Base-by-base conservation (phyloP, 257 asterid genomes). In the Voacanga thouarsii region DNA sequence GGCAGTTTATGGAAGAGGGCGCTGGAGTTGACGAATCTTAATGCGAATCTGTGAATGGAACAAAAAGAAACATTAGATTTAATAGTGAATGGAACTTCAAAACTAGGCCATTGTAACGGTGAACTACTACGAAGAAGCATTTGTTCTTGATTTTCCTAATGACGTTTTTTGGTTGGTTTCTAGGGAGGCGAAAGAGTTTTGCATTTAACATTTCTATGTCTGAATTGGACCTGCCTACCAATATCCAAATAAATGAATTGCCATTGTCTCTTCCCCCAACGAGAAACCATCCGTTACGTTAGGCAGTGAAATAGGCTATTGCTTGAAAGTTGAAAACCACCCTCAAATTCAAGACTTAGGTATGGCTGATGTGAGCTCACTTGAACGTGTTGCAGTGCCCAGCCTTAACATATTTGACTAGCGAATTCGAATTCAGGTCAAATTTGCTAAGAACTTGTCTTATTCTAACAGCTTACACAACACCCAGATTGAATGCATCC, bases 61-160 rank as follows among this genome's bases (percentile, higher is more conserved):
- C 37, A 61, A 73, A n/a, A n/a, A 49, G 23, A 21, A 60, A 28
- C 30, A 63, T 44, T 24, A 33, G 37, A 72, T 28, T 23, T 39
- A 16, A 72, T 49, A 33, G 43, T 26, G 15, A 51, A 30, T 16
- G 10, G 11, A 49, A 51, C n/a, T 28, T 5, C 19, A 24, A 33
- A 30, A 11, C 1, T 18, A 43, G 51, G 65, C 49, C 53, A 37
- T 43, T 41, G 43, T 30, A 79, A 67, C 79, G 30, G 49, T 24
- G 21, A 79, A 79, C 82, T 65, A 74, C 82, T 16, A 74, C 63
- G 75, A 65, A 41, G 12, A 74, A 21, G 50, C 43, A 33, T 37
- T 28, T 45, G 26, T 37, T 18, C 23, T 33, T 33, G 37, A 33
- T 33, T 33, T 2, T 33, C 37, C 37, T 33, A 33, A 33, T 33